Base-by-base conservation (phyloP, 768 basidiomycete species). In the Trametes meyenii region DNA sequence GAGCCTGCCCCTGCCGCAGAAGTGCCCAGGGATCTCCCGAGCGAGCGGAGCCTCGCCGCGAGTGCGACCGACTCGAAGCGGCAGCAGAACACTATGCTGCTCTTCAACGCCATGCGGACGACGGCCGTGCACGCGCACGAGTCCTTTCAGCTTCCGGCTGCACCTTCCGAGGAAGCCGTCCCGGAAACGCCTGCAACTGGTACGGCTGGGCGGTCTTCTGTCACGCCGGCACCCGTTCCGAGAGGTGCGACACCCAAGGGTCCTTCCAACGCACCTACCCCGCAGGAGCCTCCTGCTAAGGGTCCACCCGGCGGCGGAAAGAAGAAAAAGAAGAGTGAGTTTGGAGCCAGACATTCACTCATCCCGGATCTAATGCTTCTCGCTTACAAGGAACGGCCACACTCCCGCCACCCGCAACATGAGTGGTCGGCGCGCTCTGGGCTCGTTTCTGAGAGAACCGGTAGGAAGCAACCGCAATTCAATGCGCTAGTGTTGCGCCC, bases 291-390 rank as follows among this genome's bases (percentile, higher is more conserved):
- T 21, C 67, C 77, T 35, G 56, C 71, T 42, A 88, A 83, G 70
- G 80, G 78, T 5, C 75, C 78, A 0, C 69, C 79, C 2, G 85
- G 83, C 2, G 82, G 76, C 16, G 82, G 82, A 71, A 91, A 89
- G 77, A 91, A 88, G 77, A 93, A 88, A 75, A 85, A 84, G 71
- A 92, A 92, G 79, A 84, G 90, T 87, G 72, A 58, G 87, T 76
- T 23, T 8, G 24, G 49, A 17, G 13, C 13, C 17, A 19, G n/a
- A 38, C 40, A 43, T n/a, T 35, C 45, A 24, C 35, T 46, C 33
- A 33, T 68, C 33, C 11, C 40, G 35, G 42, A 36, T 39, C 46
- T 58, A 17, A 57, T 39, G 8, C 46, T n/a, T 50, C 52, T 52
- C 23, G 40, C 45, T 13, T 12, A 21, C 16, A 23, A 64, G 62